phyloP scores from a whole-genome alignment of 306 rosid species.

The Sphenostylis stenocarpa region DNA sequence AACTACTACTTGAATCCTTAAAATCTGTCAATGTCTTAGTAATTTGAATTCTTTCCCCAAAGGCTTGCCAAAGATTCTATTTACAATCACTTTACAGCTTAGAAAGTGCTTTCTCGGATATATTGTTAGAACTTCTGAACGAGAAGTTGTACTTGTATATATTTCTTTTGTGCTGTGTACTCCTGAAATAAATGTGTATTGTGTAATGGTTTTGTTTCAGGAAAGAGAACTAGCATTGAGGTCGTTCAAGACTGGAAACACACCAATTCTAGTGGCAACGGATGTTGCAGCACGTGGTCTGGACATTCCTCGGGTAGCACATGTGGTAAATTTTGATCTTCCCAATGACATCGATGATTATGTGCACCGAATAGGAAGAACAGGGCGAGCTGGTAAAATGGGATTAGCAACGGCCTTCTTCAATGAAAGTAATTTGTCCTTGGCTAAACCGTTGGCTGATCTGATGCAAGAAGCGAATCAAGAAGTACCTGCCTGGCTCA shows the following conservation, averaged over 20 bases:
- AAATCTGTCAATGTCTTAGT: not conserved
- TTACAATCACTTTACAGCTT: not conserved
- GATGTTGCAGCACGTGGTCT: slow-evolving; percentile 93
- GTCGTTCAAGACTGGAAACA: slow-evolving; percentile 70
- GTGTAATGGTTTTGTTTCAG: slow-evolving; percentile 43
- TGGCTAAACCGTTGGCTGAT: slow-evolving; percentile 74
- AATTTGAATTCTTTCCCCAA: not conserved
- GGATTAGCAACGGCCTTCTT: slow-evolving; percentile 88
- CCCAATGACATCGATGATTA: slow-evolving; percentile 86
- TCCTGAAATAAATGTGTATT: not conserved
- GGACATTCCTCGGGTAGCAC: slow-evolving; percentile 79
- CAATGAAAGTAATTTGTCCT: slow-evolving; percentile 53
- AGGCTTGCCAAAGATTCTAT: slow-evolving; percentile 14
- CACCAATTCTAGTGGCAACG: slow-evolving; percentile 85
- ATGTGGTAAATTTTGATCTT: slow-evolving; percentile 80
- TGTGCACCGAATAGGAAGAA: slow-evolving; percentile 83
- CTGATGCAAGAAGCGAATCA: slow-evolving; percentile 86
- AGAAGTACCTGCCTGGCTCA: slow-evolving; percentile 82
- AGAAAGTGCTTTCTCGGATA: not conserved
- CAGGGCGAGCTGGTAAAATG: slow-evolving; percentile 81
- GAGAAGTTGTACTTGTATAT: not conserved
- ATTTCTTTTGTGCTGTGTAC: not conserved
- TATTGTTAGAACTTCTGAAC: not conserved
- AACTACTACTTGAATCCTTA: slow-evolving; percentile 2
- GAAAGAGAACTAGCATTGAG: slow-evolving; percentile 80